phyloP scores from a whole-genome alignment of 2,329 filamentous ascomycete species.

The Pleoardoris graminearum region DNA sequence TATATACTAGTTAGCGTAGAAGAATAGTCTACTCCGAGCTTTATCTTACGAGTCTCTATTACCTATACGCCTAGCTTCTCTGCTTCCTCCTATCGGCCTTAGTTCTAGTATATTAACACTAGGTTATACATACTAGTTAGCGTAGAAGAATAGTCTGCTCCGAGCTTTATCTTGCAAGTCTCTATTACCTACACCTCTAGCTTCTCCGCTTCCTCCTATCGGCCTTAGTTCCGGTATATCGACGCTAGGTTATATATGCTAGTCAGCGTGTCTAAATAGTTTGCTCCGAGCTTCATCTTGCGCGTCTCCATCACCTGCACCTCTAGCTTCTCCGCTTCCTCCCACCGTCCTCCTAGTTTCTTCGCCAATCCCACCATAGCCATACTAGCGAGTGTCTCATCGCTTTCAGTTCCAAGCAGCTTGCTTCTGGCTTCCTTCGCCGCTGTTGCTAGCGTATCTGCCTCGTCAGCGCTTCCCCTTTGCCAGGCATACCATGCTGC shows the following conservation, averaged over 20 bases:
- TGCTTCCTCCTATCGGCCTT: background rate
- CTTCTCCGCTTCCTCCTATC: background rate
- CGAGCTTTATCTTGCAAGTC: background rate
- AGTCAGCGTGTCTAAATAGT: slow-evolving; percentile 11
- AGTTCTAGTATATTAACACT: background rate
- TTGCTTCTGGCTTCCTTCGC: too few species aligned
- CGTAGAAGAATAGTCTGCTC: too few species aligned
- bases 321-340: background rate
- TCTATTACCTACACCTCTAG: background rate
- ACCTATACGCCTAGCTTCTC: background rate
- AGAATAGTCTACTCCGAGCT: too few species aligned
- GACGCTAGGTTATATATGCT: slow-evolving; percentile 6
- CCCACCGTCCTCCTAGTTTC: too few species aligned
- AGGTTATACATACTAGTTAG: too few species aligned
- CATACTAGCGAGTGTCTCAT: too few species aligned
- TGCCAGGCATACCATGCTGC: background rate
- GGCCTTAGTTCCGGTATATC: background rate
- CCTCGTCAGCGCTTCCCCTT: background rate
- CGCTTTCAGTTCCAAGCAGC: too few species aligned
- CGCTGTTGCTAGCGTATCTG: background rate
- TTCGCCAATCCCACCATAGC: too few species aligned
- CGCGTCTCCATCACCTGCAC: background rate
- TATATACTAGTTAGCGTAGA: too few species aligned
- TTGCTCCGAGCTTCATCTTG: background rate
- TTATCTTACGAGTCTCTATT: too few species aligned